Conservation (phyloP, 169 alveolate genomes). For the Plasmodium relictum region DNA sequence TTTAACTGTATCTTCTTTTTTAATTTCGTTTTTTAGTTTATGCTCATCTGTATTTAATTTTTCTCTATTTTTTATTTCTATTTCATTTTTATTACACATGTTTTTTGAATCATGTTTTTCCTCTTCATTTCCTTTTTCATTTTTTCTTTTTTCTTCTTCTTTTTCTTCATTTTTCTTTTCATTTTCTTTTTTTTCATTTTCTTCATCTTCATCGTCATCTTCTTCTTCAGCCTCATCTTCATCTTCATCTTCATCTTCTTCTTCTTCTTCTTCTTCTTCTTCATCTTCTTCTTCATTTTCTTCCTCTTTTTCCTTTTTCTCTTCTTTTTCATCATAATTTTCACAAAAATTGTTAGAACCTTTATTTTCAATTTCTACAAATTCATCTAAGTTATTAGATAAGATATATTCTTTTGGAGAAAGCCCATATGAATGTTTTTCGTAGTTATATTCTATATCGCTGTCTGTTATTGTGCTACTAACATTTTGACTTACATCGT, state of each 20-base stretch:
- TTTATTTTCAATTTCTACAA: conserved; percentile 20
- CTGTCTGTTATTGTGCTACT: conserved; percentile 66
- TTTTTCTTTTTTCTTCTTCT: background rate
- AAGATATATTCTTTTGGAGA: conserved; percentile 18
- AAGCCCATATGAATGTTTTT: conserved; percentile 17
- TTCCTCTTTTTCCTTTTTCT: conserved; percentile 12
- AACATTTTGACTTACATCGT: conserved; percentile 44
- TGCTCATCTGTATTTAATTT: conserved; percentile 27
- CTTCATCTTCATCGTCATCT: background rate
- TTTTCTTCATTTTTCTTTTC: background rate
- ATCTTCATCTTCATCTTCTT: conserved; percentile 13
- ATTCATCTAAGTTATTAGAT: conserved; percentile 30
- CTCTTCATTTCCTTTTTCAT: background rate
- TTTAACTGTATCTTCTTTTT: background rate
- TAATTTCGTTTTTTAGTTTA: conserved; percentile 24
- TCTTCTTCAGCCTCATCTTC: conserved; percentile 24
- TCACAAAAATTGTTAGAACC: conserved; percentile 21
- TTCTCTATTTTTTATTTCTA: conserved; percentile 31
- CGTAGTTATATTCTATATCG: conserved; percentile 29
- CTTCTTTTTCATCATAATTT: conserved; percentile 32
- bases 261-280: conserved; percentile 12
- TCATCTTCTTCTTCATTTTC: conserved; percentile 20
- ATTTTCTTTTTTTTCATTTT: background rate
- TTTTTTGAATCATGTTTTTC: background rate
- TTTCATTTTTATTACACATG: background rate